Evolutionary conservation across 495 filamentous ascomycete species (phyloP).

Genomic region (Lasiosphaeria ovina): DNA sequence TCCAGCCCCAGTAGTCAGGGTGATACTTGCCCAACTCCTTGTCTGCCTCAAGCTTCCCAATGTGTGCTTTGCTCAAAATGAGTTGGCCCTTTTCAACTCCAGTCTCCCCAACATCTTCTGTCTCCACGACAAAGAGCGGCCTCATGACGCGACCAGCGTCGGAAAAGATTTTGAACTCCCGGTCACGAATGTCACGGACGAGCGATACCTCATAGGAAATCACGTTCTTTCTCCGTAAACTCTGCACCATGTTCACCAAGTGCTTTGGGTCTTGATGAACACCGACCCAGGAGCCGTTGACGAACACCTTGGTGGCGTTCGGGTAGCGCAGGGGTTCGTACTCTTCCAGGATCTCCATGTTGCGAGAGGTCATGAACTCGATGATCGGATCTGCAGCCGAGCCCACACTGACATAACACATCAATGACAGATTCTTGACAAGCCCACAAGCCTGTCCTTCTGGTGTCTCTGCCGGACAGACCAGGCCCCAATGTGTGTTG

Average conservation of each 20-base stretch:
- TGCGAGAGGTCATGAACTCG: conserved; percentile 89
- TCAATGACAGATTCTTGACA: conserved; percentile 96
- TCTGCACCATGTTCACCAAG: conserved; percentile 71
- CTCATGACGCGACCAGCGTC: conserved; percentile 93
- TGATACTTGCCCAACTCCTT: conserved; percentile 55
- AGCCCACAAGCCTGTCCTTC: conserved; percentile 98
- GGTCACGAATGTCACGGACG: conserved; percentile 90
- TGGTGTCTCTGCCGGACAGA: conserved; percentile 96
- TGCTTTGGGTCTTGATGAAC: conserved; percentile 78
- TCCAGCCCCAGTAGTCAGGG: conserved; percentile 77
- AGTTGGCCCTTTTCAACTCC: conserved; percentile 72
- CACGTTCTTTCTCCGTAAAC: conserved; percentile 71
- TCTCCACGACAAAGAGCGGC: conserved; percentile 79
- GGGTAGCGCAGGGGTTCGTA: conserved; percentile 87
- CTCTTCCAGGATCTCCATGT: conserved; percentile 95
- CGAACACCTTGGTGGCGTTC: conserved; percentile 94
- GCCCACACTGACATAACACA: conserved; percentile 97
- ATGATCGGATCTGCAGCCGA: conserved; percentile 84
- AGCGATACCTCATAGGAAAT: conserved; percentile 89
- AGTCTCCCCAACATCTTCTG: conserved; percentile 64
- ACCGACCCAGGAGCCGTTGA: conserved; percentile 98
- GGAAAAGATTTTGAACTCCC: conserved; percentile 98
- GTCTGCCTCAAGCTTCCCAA: conserved; percentile 59
- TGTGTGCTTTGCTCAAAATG: conserved; percentile 78
- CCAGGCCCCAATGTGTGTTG: conserved; percentile 98